Evolutionary conservation across 257 asterid species (phyloP), one percentile per base, ranked within the genome.

Genomic region (Solanum chaucha): DNA sequence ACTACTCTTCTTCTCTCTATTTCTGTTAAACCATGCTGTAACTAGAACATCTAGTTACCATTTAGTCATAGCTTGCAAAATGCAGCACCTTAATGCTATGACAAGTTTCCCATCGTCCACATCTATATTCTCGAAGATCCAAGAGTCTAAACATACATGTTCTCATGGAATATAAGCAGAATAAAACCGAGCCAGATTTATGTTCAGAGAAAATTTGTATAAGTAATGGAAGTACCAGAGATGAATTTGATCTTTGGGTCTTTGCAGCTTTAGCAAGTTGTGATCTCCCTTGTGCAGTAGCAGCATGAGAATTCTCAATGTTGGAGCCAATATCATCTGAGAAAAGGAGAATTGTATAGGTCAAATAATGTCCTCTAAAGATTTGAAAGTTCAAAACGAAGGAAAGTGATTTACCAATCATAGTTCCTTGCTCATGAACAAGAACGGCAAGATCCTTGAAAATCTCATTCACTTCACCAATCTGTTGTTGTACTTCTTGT

Each of bases 391-490:
- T 85, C 80, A 58, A 65, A 65, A 83, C 36, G 88, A 86, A 70
- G 51, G 81, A 51, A 83, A 68, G 75, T 71, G 36, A 51, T 26
- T 73, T 92, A 95, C 99, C 99, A 64, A 97, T 95, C 97, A 94
- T 94, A 86, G 93, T 88, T 90, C 99, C 98, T 93, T 97, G 99
- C 75, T 95, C 99, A 19, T 95, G 98, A 87, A 97, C 97, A 74
- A 95, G 90, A 41, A 97, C 98, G 0, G 96, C 98, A 13, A 97
- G 94, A 90, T 95, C 99, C 91, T 95, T 97, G 95, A 97, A 95
- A 84, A 97, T 95, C 91, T 94, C 98, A 88, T 94, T 95, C 70
- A 97, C 99, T 94, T 97, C 98, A 51, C 98, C 98, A 82, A 97
- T 97, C 90, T 95, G 98, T 74, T 97, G 97, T 71, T 95, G 98